phyloP scores from a whole-genome alignment of 768 basidiomycete species.

The Dacryopinax spathularia region DNA sequence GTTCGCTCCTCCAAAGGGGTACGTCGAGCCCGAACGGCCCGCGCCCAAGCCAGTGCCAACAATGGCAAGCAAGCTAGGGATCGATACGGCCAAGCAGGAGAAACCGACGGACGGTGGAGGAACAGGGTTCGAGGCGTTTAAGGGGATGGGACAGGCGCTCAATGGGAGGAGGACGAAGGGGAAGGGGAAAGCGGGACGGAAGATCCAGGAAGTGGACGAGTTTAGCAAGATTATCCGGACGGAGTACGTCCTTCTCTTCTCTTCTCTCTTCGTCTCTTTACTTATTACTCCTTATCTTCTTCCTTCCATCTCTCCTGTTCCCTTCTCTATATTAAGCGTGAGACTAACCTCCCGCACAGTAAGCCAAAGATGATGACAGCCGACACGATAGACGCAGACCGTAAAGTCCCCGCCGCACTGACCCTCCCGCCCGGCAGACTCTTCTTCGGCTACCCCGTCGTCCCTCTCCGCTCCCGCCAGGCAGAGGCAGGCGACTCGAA shows the following conservation, averaged over 20 bases:
- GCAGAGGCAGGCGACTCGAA: constrained; percentile 25
- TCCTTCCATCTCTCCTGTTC: no score
- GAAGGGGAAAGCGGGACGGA: constrained; percentile 74
- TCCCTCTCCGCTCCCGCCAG: constrained; percentile 38
- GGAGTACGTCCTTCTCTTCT: constrained; percentile 43
- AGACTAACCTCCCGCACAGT: constrained; percentile 31
- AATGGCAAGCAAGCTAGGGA: constrained; percentile 94
- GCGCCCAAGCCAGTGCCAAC: constrained; percentile 69
- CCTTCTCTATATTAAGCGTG: constrained; percentile 11
- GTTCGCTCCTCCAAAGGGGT: constrained; percentile 51
- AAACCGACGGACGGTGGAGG: neutral
- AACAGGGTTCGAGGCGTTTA: constrained; percentile 61
- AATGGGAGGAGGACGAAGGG: constrained; percentile 88
- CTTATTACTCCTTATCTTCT: neutral
- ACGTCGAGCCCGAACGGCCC: constrained; percentile 83
- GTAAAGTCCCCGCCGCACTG: constrained; percentile 75
- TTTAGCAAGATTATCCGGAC: constrained; percentile 83
- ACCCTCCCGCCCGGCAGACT: constrained; percentile 85
- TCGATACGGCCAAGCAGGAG: constrained; percentile 41
- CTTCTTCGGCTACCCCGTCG: constrained; percentile 88
- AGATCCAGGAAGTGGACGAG: constrained; percentile 61
- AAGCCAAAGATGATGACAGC: constrained; percentile 75
- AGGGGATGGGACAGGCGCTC: constrained; percentile 84
- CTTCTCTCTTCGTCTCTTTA: neutral
- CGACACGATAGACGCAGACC: constrained; percentile 53